Percentiles rank a stretch among this genome's conserved stretches.
These are phyloP conservation scores for Dryadomyces sulphureus DNA, from an alignment of 2,329 filamentous ascomycete species.

Conservation along the genomic window DNA sequence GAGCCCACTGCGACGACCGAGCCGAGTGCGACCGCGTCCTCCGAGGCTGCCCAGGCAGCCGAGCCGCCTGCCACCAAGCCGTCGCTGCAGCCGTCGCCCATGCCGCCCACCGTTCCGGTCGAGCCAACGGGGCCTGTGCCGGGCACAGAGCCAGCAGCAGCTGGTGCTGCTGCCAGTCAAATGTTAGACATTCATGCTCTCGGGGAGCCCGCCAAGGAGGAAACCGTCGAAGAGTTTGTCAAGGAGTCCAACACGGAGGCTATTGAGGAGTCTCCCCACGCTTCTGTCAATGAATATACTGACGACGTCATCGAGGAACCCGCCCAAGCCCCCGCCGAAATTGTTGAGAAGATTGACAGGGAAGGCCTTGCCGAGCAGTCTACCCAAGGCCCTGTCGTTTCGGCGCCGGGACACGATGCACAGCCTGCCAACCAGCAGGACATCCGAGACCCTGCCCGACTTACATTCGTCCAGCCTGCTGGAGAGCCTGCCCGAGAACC, in stretches of 20 bases:
- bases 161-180: not conserved
- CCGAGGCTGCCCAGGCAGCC: too few species aligned
- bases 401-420: too few species aligned
- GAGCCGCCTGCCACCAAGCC: not conserved
- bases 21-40: too few species aligned
- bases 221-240: not conserved
- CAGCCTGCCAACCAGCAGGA: not conserved
- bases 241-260: not conserved
- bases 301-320: not conserved
- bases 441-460: not conserved
- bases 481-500: not conserved
- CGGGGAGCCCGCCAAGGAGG: not conserved
- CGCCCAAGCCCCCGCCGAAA: not conserved
- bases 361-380: not conserved
- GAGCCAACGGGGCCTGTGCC: not conserved
- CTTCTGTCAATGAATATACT: not conserved
- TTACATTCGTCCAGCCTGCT: not conserved
- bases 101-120: not conserved
- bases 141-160: not conserved
- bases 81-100: too few species aligned
- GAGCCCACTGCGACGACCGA: not conserved
- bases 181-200: not conserved
- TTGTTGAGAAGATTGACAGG: not conserved
- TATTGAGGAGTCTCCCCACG: not conserved
- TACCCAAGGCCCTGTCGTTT: not conserved